These are phyloP conservation scores for Phytophthora fragariae DNA, from an alignment of 352 stramenopile species.

Conservation along the genomic window DNA sequence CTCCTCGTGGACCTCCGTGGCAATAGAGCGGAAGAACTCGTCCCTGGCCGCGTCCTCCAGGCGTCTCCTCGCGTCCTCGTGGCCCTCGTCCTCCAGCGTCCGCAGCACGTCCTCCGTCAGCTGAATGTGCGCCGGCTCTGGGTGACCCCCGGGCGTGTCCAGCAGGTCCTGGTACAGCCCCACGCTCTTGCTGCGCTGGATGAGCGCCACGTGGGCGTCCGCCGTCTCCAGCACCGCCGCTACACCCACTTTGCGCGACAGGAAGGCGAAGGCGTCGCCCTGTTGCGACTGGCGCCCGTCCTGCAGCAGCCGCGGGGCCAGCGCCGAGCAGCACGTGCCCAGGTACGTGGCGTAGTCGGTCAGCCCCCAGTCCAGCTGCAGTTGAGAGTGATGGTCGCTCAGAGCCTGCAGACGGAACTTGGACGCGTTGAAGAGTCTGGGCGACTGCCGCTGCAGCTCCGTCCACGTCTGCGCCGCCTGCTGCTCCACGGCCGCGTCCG, in stretches of 20 bases:
- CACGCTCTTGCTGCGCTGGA: slow-evolving; percentile 70
- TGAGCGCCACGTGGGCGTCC: slow-evolving; percentile 69
- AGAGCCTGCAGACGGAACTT: slow-evolving; percentile 63
- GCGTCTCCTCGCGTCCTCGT: slow-evolving; percentile 8
- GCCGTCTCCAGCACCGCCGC: slow-evolving; percentile 71
- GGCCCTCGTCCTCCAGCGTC: slow-evolving; percentile 21
- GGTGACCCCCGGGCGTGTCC: slow-evolving; percentile 84
- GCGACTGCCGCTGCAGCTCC: slow-evolving; percentile 36
- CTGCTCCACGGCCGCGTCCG: slow-evolving; percentile 48
- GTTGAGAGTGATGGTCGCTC: slow-evolving; percentile 3
- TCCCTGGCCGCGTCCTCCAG: slow-evolving; percentile 38
- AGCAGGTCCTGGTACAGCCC: slow-evolving; percentile 78
- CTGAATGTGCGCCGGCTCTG: slow-evolving; percentile 60
- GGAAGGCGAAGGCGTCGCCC: slow-evolving; percentile 53
- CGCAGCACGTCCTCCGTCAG: slow-evolving; percentile 43
- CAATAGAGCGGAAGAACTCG: slow-evolving; percentile 79
- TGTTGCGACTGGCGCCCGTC: slow-evolving; percentile 36
- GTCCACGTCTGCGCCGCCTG: slow-evolving; percentile 54
- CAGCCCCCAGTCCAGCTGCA: slow-evolving; percentile 55
- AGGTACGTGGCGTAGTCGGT: slow-evolving; percentile 85
- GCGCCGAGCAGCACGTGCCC: slow-evolving; percentile 69
- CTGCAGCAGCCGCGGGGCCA: slow-evolving; percentile 41
- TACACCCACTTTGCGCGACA: slow-evolving; percentile 86
- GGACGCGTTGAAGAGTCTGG: slow-evolving; percentile 75
- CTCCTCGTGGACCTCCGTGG: slow-evolving; percentile 80